A percentile compares a stretch with the other conserved stretches of the same genome.
phyloP scores from a whole-genome alignment of 305 asterid species.

The Nicotiana rustica region DNA sequence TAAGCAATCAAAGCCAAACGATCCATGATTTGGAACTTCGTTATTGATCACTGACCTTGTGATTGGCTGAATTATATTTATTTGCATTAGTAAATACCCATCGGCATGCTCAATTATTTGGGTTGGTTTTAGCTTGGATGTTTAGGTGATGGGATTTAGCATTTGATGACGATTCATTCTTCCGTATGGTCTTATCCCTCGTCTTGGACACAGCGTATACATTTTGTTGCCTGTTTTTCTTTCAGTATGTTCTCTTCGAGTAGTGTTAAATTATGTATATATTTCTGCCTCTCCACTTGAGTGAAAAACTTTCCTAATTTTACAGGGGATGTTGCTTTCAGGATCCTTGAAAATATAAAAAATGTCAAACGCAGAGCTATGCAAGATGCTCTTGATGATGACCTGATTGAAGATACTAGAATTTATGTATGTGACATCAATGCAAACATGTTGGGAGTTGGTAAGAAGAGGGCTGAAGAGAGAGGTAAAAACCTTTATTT shows the following conservation, averaged over 20 bases:
- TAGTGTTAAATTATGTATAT: background rate
- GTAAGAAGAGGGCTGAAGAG: conserved; percentile 83
- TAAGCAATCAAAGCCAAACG: background rate
- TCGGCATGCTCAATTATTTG: background rate
- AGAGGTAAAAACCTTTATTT: conserved; percentile 53
- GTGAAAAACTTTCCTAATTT: conserved; percentile 43
- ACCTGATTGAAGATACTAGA: conserved; percentile 68
- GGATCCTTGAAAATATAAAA: conserved; percentile 72
- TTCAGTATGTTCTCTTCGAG: conserved; percentile 18
- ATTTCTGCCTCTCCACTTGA: background rate
- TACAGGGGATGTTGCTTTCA: conserved; percentile 96
- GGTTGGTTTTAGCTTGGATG: background rate
- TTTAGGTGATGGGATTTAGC: background rate
- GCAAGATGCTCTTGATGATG: conserved; percentile 66
- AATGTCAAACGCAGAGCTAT: conserved; percentile 61
- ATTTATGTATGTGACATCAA: conserved; percentile 87
- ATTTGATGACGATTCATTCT: background rate
- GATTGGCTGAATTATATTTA: background rate
- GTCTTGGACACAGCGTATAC: background rate
- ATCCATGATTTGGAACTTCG: background rate
- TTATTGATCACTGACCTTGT: conserved; percentile 11
- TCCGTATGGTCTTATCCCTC: background rate
- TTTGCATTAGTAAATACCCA: background rate
- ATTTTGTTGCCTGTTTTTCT: background rate
- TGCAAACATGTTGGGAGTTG: conserved; percentile 85